Evolutionary conservation across 306 rosid genomes (phyloP).

Genomic region (Mimosa bimucronata): DNA sequence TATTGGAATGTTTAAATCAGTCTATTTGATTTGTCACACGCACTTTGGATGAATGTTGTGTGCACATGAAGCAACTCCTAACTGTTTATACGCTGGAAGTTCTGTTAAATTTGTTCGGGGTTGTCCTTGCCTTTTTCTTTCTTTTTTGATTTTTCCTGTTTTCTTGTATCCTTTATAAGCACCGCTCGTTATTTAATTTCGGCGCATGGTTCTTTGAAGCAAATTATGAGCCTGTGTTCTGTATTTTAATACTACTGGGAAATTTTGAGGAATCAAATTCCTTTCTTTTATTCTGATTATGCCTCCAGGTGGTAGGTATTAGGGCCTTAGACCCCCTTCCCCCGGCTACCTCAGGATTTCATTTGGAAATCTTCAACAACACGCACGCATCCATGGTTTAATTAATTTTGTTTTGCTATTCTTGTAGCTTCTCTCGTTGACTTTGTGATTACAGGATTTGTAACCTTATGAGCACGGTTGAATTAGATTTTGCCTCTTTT

Average conservation of each 20-base stretch:
- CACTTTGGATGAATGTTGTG: background rate
- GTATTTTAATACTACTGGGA: background rate
- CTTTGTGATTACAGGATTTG: conserved; percentile 33
- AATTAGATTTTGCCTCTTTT: conserved; percentile 3
- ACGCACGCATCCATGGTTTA: conserved; percentile 9
- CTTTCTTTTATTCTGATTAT: background rate
- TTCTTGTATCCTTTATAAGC: background rate
- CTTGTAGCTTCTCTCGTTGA: conserved; percentile 16
- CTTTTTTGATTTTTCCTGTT: background rate
- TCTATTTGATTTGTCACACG: conserved; percentile 26
- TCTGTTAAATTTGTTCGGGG: background rate
- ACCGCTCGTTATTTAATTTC: background rate
- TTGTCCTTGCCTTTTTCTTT: background rate
- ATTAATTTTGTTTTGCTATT: background rate
- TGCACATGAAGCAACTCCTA: background rate
- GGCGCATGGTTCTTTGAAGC: background rate
- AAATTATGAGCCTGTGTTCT: conserved; percentile 22
- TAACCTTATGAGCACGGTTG: background rate
- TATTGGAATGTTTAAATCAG: background rate
- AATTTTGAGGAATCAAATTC: background rate
- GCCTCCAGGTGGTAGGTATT: background rate
- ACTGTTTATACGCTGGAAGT: background rate
- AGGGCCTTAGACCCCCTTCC: background rate
- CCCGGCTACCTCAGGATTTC: background rate
- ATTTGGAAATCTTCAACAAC: conserved; percentile 10